phyloP scores from a whole-genome alignment of 441 rosid species.

The Mallotus repandus region DNA sequence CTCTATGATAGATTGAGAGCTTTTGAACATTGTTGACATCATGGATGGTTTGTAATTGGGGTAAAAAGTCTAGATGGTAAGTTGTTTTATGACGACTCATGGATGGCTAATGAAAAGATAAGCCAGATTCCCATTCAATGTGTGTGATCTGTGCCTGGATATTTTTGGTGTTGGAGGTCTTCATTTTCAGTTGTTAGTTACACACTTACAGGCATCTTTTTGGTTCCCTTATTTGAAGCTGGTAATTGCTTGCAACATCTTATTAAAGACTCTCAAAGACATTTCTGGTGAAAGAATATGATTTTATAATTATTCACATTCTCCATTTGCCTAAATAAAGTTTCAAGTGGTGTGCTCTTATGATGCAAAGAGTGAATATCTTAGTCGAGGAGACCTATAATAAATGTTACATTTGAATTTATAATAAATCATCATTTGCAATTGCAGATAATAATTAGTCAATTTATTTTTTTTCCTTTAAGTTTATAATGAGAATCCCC shows the following conservation, averaged over 20 bases:
- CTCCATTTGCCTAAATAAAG: background rate
- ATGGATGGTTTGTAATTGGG: background rate
- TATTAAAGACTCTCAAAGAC: background rate
- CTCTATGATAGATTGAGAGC: conserved; percentile 13
- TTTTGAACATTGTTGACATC: background rate
- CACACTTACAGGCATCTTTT: background rate
- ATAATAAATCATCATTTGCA: background rate
- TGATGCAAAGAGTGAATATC: background rate
- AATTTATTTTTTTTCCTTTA: background rate
- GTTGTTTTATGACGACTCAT: background rate
- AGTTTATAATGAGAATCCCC: background rate
- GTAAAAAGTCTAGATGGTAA: background rate
- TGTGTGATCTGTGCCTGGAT: background rate
- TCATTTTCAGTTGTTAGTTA: background rate
- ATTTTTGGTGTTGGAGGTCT: background rate
- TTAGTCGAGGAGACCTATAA: background rate
- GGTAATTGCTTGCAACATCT: background rate
- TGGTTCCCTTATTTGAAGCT: background rate
- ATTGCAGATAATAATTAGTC: background rate
- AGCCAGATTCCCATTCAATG: background rate
- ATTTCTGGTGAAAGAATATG: background rate
- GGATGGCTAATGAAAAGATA: background rate
- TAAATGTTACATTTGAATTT: background rate
- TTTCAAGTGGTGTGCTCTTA: background rate
- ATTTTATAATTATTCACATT: background rate